Conservation (phyloP, 208 protist genomes). For the Spongospora subterranea region DNA sequence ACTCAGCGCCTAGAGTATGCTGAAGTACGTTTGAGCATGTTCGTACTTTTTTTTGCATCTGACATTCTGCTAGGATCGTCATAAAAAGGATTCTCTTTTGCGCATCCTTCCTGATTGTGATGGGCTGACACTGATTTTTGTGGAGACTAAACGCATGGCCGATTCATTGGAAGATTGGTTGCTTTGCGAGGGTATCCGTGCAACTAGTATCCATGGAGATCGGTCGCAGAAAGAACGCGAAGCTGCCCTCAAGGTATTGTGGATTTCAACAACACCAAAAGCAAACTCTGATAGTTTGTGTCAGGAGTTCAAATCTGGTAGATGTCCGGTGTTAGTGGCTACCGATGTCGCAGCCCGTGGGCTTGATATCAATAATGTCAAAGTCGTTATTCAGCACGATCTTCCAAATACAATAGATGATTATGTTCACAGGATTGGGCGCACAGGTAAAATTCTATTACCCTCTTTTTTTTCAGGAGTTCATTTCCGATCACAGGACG, state of each 20-base stretch:
- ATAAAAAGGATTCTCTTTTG: slow-evolving; percentile 41
- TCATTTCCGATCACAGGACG: slow-evolving; percentile 83
- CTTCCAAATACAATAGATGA: slow-evolving; percentile 81
- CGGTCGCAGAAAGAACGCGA: slow-evolving; percentile 84
- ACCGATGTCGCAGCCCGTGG: slow-evolving; percentile 76
- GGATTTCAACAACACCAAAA: too few species aligned
- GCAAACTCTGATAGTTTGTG: background rate
- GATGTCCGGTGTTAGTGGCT: slow-evolving; percentile 65
- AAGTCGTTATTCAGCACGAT: slow-evolving; percentile 84
- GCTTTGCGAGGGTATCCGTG: slow-evolving; percentile 75
- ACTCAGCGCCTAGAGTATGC: slow-evolving; percentile 88
- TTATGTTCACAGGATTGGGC: slow-evolving; percentile 96
- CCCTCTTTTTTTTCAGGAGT: background rate
- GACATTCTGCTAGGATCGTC: background rate
- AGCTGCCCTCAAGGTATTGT: slow-evolving; percentile 72
- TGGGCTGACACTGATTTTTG: slow-evolving; percentile 82
- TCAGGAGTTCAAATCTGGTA: background rate
- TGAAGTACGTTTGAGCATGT: slow-evolving; percentile 38
- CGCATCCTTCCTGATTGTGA: slow-evolving; percentile 54
- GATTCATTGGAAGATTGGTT: slow-evolving; percentile 93
- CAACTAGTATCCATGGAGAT: slow-evolving; percentile 94
- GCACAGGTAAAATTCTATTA: slow-evolving; percentile 77
- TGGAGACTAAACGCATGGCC: slow-evolving; percentile 98
- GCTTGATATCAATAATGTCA: slow-evolving; percentile 79
- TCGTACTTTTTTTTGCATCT: background rate